Percentiles rank a stretch among this genome's conserved stretches.
phyloP scores from a whole-genome alignment of 257 asterid species.

The Penstemon barbatus region DNA sequence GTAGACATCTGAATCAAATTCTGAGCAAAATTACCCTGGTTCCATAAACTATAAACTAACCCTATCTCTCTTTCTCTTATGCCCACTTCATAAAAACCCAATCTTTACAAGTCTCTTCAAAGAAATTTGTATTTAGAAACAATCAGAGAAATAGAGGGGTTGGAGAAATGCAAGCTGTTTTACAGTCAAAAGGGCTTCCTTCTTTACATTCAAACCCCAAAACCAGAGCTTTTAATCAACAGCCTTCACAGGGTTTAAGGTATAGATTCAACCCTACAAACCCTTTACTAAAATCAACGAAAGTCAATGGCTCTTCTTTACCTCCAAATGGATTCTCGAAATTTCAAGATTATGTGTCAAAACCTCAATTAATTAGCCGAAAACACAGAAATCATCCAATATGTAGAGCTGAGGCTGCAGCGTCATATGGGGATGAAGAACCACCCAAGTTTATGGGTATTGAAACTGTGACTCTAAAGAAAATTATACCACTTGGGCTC shows the following conservation, averaged over 20 bases:
- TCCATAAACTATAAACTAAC: background rate
- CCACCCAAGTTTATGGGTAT: constrained; percentile 75
- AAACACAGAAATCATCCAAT: constrained; percentile 35
- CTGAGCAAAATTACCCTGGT: background rate
- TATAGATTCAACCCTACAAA: constrained; percentile 51
- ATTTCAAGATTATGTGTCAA: background rate
- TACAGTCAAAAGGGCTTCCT: constrained; percentile 31
- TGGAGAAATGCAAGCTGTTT: background rate
- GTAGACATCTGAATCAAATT: too few species aligned
- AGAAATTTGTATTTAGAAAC: too few species aligned
- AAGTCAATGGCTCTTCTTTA: constrained; percentile 34
- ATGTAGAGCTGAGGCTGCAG: constrained; percentile 71
- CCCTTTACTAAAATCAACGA: constrained; percentile 37
- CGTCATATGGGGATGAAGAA: constrained; percentile 52
- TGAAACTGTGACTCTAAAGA: constrained; percentile 75
- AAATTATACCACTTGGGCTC: constrained; percentile 84
- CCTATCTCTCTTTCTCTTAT: background rate
- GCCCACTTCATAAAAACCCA: background rate
- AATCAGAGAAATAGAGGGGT: background rate
- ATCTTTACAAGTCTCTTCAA: too few species aligned
- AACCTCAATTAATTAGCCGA: constrained; percentile 41
- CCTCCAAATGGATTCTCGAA: constrained; percentile 47
- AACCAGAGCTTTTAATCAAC: constrained; percentile 47
- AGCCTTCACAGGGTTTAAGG: constrained; percentile 56
- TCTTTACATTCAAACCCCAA: constrained; percentile 75